Percentiles rank a stretch among this genome's conserved stretches.
phyloP scores from a whole-genome alignment of 352 stramenopile species.

The Blastocystis sp. region DNA sequence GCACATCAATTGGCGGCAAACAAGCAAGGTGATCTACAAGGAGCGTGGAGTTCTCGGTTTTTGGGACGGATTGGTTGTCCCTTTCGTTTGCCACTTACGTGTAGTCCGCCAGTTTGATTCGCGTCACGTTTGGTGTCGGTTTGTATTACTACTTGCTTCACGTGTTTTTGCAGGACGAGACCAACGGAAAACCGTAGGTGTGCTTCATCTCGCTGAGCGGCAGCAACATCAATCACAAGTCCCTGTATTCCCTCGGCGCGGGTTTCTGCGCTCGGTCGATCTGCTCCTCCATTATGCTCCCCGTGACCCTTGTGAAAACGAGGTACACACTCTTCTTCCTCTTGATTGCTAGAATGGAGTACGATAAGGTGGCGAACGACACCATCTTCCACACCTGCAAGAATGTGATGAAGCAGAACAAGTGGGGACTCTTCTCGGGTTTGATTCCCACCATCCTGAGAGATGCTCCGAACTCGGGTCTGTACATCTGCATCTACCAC shows the following conservation, averaged over 20 bases:
- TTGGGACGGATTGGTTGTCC: constrained; percentile 54
- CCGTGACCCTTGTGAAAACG: constrained; percentile 61
- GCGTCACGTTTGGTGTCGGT: constrained; percentile 59
- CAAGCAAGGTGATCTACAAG: constrained; percentile 52
- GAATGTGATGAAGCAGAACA: constrained; percentile 42
- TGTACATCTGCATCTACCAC: constrained; percentile 67
- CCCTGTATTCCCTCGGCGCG: constrained; percentile 48
- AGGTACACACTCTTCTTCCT: constrained; percentile 11
- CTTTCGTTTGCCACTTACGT: background rate
- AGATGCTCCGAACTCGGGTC: constrained; percentile 50
- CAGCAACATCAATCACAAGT: constrained; percentile 67
- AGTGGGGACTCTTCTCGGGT: constrained; percentile 39
- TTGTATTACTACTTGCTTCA: constrained; percentile 66
- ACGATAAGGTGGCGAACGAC: constrained; percentile 51
- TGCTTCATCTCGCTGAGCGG: background rate
- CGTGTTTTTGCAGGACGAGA: constrained; percentile 56
- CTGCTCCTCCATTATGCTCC: constrained; percentile 56
- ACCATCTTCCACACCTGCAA: constrained; percentile 53
- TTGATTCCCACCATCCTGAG: constrained; percentile 56
- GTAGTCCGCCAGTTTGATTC: constrained; percentile 68
- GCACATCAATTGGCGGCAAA: constrained; percentile 25
- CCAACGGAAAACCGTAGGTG: constrained; percentile 56
- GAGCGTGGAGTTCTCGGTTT: constrained; percentile 41
- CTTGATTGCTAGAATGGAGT: constrained; percentile 40
- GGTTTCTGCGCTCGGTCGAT: constrained; percentile 48